phyloP scores from a whole-genome alignment of 2,329 filamentous ascomycete species.

The Alternaria atra region DNA sequence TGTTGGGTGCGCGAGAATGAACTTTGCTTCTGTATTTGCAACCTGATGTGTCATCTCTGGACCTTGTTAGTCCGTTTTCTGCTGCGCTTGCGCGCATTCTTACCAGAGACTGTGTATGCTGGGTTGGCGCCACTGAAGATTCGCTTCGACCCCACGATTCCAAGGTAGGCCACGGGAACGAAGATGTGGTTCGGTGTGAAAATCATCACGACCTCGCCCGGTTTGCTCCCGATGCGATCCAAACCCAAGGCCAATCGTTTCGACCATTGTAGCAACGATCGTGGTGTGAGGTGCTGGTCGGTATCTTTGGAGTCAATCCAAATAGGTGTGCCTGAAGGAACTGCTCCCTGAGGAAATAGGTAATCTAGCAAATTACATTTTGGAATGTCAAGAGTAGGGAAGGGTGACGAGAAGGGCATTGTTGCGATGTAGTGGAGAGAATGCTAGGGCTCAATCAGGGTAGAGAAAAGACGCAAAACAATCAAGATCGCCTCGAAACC shows the following conservation, averaged over 20 bases:
- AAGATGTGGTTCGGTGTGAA: constrained; percentile 64
- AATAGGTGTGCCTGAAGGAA: constrained; percentile 55
- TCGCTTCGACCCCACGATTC: constrained; percentile 60
- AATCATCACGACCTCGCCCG: constrained; percentile 62
- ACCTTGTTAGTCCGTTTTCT: constrained; percentile 10
- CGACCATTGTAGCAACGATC: constrained; percentile 59
- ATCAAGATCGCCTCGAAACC: neutral
- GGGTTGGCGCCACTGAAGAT: constrained; percentile 66
- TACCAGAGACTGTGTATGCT: constrained; percentile 60
- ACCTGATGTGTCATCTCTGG: constrained; percentile 49
- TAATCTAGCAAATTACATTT: constrained; percentile 55
- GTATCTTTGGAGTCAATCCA: constrained; percentile 62
- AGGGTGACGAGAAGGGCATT: constrained; percentile 57
- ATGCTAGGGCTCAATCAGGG: constrained; percentile 1
- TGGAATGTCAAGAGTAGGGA: constrained; percentile 55
- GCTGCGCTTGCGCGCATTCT: constrained; percentile 10
- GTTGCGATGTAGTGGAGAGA: neutral
- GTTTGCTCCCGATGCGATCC: constrained; percentile 55
- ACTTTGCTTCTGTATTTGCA: constrained; percentile 43
- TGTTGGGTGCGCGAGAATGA: constrained; percentile 45
- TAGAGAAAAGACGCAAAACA: neutral
- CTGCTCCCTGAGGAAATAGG: constrained; percentile 40
- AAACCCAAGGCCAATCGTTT: constrained; percentile 60
- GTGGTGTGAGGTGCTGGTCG: constrained; percentile 55
- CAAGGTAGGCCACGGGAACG: constrained; percentile 62